Percentiles rank a stretch among this genome's conserved stretches.
These are phyloP conservation scores for Phylloporus scabripes DNA, from an alignment of 768 basidiomycete genomes.

Conservation along the genomic window DNA sequence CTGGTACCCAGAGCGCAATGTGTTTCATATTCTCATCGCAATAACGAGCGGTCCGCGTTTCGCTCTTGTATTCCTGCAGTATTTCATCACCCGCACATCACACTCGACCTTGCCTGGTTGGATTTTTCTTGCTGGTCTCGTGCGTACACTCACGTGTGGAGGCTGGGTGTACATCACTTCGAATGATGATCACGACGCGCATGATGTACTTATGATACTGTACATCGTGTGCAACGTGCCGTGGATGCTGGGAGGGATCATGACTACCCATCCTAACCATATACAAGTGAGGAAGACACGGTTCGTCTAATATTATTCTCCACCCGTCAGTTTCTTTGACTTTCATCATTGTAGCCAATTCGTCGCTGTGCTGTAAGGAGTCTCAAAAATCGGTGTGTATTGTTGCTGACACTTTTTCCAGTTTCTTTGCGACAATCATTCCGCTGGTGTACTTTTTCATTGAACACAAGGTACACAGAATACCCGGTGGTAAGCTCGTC, in stretches of 20 bases:
- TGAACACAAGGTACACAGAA: constrained; percentile 72
- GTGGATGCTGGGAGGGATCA: constrained; percentile 78
- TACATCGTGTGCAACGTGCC: constrained; percentile 83
- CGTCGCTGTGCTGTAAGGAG: constrained; percentile 44
- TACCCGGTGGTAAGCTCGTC: constrained; percentile 65
- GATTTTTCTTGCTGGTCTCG: constrained; percentile 55
- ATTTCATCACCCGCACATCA: constrained; percentile 47
- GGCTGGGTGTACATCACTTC: constrained; percentile 93
- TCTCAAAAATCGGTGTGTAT: background rate
- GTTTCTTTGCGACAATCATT: constrained; percentile 65
- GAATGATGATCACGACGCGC: constrained; percentile 73
- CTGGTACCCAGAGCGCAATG: constrained; percentile 80
- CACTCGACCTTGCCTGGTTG: constrained; percentile 42
- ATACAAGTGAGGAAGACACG: constrained; percentile 43
- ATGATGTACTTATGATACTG: constrained; percentile 83
- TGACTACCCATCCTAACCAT: constrained; percentile 44
- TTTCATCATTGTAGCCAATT: constrained; percentile 36
- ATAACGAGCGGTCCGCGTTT: constrained; percentile 82
- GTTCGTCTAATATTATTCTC: constrained; percentile 32
- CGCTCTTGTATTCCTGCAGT: constrained; percentile 57
- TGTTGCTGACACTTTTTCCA: constrained; percentile 23
- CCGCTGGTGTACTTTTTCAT: constrained; percentile 83
- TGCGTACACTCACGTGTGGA: constrained; percentile 77
- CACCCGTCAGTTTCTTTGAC: background rate
- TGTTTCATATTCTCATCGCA: constrained; percentile 87